phyloP scores from a whole-genome alignment of 2,329 filamentous ascomycete genomes.

The Ramularia endophylla region DNA sequence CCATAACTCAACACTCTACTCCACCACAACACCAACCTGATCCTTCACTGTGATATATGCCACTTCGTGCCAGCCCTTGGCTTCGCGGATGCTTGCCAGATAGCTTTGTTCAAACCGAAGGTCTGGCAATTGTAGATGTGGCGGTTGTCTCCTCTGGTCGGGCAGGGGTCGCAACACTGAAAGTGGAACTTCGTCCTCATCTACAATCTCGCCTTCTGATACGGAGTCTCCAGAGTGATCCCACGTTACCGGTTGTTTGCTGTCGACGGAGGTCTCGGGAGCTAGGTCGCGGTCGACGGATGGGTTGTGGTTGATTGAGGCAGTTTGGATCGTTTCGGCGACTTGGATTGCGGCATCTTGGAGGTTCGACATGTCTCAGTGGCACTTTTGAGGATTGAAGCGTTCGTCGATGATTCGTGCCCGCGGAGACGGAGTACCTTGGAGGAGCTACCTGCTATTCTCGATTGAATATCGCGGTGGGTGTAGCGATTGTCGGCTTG shows the following conservation, averaged over 20 bases:
- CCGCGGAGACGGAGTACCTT: no score
- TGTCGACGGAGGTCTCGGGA: conserved; percentile 67
- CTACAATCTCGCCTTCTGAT: conserved; percentile 44
- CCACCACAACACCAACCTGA: conserved; percentile 54
- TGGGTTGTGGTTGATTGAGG: conserved; percentile 67
- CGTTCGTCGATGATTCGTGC: no score
- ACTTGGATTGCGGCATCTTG: conserved; percentile 46
- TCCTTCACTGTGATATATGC: conserved; percentile 80
- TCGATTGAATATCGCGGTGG: no score
- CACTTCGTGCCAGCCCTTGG: conserved; percentile 73
- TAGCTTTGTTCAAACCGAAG: conserved; percentile 98
- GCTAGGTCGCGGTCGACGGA: conserved; percentile 71
- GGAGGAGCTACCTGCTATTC: no score
- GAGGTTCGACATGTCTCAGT: conserved; percentile 17
- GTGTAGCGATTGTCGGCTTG: no score
- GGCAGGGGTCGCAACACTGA: conserved; percentile 54
- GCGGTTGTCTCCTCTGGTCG: conserved; percentile 54
- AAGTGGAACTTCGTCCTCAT: conserved; percentile 63
- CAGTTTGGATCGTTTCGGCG: conserved; percentile 74
- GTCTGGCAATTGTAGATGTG: conserved; percentile 56
- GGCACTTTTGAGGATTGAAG: no score
- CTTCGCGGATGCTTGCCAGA: conserved; percentile 75
- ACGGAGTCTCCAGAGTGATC: conserved; percentile 33
- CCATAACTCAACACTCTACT: conserved; percentile 1
- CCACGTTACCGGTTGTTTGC: conserved; percentile 54